phyloP scores from a whole-genome alignment of 1,284 basidiomycete genomes.

The Leccinum holopus region DNA sequence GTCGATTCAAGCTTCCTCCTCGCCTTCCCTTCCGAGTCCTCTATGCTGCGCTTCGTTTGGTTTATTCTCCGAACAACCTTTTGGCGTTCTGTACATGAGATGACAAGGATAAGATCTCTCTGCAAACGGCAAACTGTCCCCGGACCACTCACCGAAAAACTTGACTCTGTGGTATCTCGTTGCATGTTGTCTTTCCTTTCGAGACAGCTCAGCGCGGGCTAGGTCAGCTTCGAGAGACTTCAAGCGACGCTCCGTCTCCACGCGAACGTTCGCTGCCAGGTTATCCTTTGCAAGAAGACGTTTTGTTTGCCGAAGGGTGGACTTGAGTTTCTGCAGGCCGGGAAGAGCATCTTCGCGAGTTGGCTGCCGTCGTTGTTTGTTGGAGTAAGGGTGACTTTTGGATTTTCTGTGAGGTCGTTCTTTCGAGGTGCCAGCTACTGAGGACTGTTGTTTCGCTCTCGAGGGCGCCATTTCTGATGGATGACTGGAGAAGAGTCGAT shows the following conservation, averaged over 20 bases:
- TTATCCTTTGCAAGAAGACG: conserved; percentile 80
- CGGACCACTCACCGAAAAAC: conserved; percentile 71
- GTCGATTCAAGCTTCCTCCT: conserved; percentile 46
- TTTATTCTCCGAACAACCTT: conserved; percentile 76
- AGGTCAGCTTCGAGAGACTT: conserved; percentile 77
- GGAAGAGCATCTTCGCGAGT: conserved; percentile 36
- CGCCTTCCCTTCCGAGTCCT: conserved; percentile 37
- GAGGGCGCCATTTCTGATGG: conserved; percentile 17
- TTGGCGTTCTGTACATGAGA: conserved; percentile 60
- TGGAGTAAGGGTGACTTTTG: conserved; percentile 17
- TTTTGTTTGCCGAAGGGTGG: conserved; percentile 73
- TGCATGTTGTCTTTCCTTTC: conserved; percentile 72
- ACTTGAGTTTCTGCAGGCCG: conserved; percentile 79
- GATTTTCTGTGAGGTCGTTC: conserved; percentile 18
- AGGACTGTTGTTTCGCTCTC: conserved; percentile 10
- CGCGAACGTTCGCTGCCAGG: conserved; percentile 73
- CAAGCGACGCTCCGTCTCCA: conserved; percentile 74
- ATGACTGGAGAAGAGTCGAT: neutral
- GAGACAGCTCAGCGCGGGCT: conserved; percentile 52
- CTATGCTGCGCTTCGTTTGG: conserved; percentile 54
- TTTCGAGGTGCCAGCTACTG: conserved; percentile 16
- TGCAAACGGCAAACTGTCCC: neutral
- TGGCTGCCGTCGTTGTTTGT: conserved; percentile 21
- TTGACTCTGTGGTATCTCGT: conserved; percentile 82
- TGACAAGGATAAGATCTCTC: neutral